phyloP scores from a whole-genome alignment of 306 rosid species.

The Vicia sativa region DNA sequence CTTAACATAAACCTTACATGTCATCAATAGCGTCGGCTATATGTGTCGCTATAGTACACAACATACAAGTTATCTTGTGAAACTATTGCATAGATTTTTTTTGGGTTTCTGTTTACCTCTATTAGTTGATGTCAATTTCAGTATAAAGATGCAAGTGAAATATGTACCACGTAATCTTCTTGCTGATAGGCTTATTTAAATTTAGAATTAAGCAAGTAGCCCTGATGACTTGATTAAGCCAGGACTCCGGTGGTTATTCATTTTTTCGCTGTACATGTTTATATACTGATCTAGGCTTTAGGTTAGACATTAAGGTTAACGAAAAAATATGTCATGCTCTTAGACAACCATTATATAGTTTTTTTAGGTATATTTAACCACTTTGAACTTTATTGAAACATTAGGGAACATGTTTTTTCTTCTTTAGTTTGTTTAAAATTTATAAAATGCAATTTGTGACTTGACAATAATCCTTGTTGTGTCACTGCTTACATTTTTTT shows the following conservation, averaged over 20 bases:
- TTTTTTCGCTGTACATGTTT: not conserved
- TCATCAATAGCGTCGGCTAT: too few relatives aligned
- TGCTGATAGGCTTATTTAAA: slow-evolving; percentile 24
- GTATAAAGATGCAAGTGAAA: slow-evolving; percentile 17
- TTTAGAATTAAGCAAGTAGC: slow-evolving; percentile 4
- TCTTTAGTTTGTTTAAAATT: slow-evolving; percentile 14
- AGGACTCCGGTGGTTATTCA: not conserved
- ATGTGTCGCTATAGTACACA: too few relatives aligned
- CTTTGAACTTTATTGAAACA: slow-evolving; percentile 20
- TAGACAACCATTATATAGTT: not conserved
- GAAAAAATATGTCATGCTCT: slow-evolving; percentile 21
- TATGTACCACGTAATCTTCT: slow-evolving; percentile 3
- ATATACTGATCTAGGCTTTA: not conserved
- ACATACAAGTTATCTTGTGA: slow-evolving; percentile 17
- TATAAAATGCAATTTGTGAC: slow-evolving; percentile 17
- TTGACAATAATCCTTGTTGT: slow-evolving; percentile 15
- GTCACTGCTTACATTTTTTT: slow-evolving; percentile 14
- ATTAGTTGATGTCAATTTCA: slow-evolving; percentile 6
- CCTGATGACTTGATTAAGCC: slow-evolving; percentile 11
- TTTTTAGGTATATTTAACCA: slow-evolving; percentile 14
- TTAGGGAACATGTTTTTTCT: not conserved
- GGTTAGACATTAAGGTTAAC: too few relatives aligned
- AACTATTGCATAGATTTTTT: slow-evolving; percentile 19
- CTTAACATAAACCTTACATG: too few relatives aligned
- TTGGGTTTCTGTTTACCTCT: slow-evolving; percentile 9